Percentiles rank a stretch among this genome's conserved stretches.
phyloP scores from a whole-genome alignment of 305 asterid genomes.

The Rubia occidens region DNA sequence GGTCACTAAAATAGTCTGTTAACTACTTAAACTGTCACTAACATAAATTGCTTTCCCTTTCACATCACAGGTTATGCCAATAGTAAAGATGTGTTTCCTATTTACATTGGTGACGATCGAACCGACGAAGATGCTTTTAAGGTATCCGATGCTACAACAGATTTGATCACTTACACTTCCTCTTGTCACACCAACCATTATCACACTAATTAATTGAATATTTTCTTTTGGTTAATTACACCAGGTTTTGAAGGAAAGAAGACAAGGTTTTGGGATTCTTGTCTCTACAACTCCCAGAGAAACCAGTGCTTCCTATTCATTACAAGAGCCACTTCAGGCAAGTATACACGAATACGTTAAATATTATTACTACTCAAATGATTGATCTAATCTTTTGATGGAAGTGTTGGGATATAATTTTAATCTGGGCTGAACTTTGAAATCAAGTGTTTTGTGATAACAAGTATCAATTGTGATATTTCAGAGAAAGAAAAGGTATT shows the following conservation, averaged over 20 bases:
- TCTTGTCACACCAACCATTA: background rate
- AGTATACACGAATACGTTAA: background rate
- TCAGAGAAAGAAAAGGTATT: too few species aligned
- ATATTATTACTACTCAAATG: too few species aligned
- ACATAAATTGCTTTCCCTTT: background rate
- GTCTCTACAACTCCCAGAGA: slow-evolving; percentile 83
- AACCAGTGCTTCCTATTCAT: slow-evolving; percentile 72
- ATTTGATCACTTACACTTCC: background rate
- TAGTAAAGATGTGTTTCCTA: slow-evolving; percentile 66
- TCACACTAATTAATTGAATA: background rate
- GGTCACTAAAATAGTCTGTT: background rate
- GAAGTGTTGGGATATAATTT: too few species aligned
- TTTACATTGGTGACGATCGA: slow-evolving; percentile 84
- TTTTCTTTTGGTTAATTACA: background rate
- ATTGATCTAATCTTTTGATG: too few species aligned
- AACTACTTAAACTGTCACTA: background rate
- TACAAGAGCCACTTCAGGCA: slow-evolving; percentile 89
- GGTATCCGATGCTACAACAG: slow-evolving; percentile 33
- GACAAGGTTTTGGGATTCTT: slow-evolving; percentile 87
- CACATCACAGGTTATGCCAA: slow-evolving; percentile 57
- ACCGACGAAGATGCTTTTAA: slow-evolving; percentile 94
- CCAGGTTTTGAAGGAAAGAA: slow-evolving; percentile 65
- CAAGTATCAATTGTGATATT: too few species aligned
- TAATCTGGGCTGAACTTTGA: too few species aligned
- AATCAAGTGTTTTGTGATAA: too few species aligned